Conservation (phyloP, 2,329 filamentous ascomycete species). For the Gyromitra esculenta region DNA sequence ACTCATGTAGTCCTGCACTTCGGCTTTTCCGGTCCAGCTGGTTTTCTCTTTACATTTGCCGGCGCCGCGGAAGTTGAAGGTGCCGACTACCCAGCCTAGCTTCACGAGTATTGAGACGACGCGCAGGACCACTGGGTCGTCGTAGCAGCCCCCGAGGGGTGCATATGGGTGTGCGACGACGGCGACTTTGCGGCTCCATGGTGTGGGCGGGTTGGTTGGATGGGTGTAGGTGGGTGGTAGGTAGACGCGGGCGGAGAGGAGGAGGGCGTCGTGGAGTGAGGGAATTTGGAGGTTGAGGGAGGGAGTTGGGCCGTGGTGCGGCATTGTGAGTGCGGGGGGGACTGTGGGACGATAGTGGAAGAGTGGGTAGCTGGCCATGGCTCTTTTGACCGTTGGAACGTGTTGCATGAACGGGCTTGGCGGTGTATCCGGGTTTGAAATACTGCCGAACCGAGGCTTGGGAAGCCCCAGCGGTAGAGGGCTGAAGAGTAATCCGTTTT, state of each 20-base stretch:
- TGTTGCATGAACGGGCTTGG: conserved; percentile 28
- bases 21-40: conserved; percentile 85
- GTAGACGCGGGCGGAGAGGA: conserved; percentile 84
- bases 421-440: background rate
- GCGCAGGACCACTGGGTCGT: conserved; percentile 80
- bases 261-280: conserved; percentile 79
- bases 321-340: conserved; percentile 60
- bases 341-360: too few relatives aligned
- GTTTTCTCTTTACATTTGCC: conserved; percentile 78
- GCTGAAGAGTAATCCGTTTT: background rate
- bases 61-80: conserved; percentile 93
- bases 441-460: conserved; percentile 3
- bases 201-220: conserved; percentile 39
- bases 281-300: conserved; percentile 77
- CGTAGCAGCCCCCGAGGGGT: conserved; percentile 82
- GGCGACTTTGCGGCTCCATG: conserved; percentile 63
- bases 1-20: conserved; percentile 82
- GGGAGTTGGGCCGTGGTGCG: conserved; percentile 59
- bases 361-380: background rate
- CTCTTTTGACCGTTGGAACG: conserved; percentile 15
- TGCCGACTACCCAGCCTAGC: conserved; percentile 78
- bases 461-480: background rate
- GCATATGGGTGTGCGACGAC: conserved; percentile 92
- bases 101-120: conserved; percentile 73
- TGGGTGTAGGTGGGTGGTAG: conserved; percentile 67